Evolutionary conservation across 345 rosid genomes (phyloP).

Genomic region (Melastoma malabathricum): DNA sequence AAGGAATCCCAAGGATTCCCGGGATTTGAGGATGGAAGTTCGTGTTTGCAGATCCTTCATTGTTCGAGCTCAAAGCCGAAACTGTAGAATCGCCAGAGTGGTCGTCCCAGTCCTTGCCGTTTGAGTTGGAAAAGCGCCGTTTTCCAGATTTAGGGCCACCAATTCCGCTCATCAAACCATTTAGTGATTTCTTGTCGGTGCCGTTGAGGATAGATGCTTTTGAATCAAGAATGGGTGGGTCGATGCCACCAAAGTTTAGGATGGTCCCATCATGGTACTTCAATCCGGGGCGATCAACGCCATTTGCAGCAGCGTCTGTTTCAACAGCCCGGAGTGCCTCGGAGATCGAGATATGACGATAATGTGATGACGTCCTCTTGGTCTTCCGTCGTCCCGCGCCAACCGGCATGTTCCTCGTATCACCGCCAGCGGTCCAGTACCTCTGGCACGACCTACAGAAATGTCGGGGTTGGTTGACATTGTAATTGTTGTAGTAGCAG

Average conservation of each 20-base stretch:
- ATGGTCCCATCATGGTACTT: constrained; percentile 42
- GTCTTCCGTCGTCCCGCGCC: constrained; percentile 93
- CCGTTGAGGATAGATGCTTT: constrained; percentile 36
- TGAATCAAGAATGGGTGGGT: constrained; percentile 18
- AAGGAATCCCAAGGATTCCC: constrained; percentile 53
- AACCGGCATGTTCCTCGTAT: constrained; percentile 78
- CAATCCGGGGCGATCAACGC: constrained; percentile 18
- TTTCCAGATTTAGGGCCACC: constrained; percentile 9
- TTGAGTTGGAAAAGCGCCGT: neutral
- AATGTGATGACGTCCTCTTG: constrained; percentile 58
- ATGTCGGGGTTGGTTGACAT: constrained; percentile 81
- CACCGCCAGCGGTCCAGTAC: constrained; percentile 92
- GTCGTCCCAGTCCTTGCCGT: constrained; percentile 38
- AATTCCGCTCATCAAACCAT: constrained; percentile 26
- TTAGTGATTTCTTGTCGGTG: constrained; percentile 30
- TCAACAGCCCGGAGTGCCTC: constrained; percentile 64
- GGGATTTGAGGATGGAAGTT: constrained; percentile 31
- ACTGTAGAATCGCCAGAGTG: constrained; percentile 41
- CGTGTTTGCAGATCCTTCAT: constrained; percentile 17
- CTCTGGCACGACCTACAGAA: constrained; percentile 92
- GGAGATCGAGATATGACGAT: constrained; percentile 53
- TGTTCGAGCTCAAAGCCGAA: constrained; percentile 24
- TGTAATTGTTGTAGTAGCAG: constrained; percentile 90
- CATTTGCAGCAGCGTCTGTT: constrained; percentile 30
- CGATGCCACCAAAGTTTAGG: constrained; percentile 39